Conservation (phyloP, 2,329 filamentous ascomycete genomes). For the Sodiomyces alkalinus region DNA sequence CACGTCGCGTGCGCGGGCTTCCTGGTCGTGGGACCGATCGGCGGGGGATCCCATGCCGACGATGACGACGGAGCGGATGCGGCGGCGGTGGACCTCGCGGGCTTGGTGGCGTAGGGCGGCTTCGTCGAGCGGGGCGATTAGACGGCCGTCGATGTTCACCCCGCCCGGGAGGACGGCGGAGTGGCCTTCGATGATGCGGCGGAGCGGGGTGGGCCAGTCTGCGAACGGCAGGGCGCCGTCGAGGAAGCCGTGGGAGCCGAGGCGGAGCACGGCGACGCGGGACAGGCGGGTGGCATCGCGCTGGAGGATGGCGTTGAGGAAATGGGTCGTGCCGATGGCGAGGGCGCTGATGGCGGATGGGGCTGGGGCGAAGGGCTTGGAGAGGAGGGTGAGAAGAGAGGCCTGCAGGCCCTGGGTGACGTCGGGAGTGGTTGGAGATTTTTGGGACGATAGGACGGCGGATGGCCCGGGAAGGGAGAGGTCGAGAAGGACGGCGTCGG, state of each 20-base stretch:
- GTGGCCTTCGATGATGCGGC: slow-evolving; percentile 12
- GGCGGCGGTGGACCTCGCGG: slow-evolving; percentile 9
- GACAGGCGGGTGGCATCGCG: slow-evolving; percentile 30
- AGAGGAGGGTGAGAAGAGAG: slow-evolving; percentile 27
- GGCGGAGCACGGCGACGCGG: slow-evolving; percentile 36
- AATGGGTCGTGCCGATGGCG: slow-evolving; percentile 41
- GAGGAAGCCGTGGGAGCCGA: slow-evolving; percentile 34
- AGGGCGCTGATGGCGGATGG: slow-evolving; percentile 27
- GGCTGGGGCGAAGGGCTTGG: slow-evolving; percentile 3
- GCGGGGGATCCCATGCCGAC: slow-evolving; percentile 43
- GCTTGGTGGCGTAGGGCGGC: slow-evolving; percentile 7
- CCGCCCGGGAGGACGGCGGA: slow-evolving; percentile 9
- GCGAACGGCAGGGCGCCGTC: slow-evolving; percentile 33
- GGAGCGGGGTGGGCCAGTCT: slow-evolving; percentile 36
- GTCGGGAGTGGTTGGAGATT: slow-evolving; percentile 31
- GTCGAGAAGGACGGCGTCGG: slow-evolving; percentile 35
- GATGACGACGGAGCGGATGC: slow-evolving; percentile 30
- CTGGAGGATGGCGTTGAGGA: slow-evolving; percentile 43
- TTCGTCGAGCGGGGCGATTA: slow-evolving; percentile 7
- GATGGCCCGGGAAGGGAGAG: slow-evolving; percentile 4
- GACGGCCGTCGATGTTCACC: slow-evolving; percentile 10
- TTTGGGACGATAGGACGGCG: slow-evolving; percentile 16
- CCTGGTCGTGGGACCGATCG: slow-evolving; percentile 35
- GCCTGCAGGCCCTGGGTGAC: slow-evolving; percentile 30
- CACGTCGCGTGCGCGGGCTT: slow-evolving; percentile 31